Base-by-base conservation (phyloP, 192 early-diverging fungal species). In the Coemansia guatemalensis region DNA sequence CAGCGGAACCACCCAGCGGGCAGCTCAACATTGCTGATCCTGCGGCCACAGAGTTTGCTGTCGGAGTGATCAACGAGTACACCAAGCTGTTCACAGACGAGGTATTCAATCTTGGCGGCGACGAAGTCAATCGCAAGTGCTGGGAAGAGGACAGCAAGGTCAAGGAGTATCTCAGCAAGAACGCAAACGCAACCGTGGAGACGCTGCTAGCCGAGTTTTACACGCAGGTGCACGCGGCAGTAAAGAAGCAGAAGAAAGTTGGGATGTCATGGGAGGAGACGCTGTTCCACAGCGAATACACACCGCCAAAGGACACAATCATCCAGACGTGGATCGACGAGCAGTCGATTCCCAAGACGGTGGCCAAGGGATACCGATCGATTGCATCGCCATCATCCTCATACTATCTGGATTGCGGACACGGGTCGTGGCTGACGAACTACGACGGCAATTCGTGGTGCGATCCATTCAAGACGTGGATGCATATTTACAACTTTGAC, bases 241-340 rank as follows among this genome's bases (percentile, higher is more conserved):
- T 84, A 49, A 65, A 49, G 23, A 65, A 58, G 48, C 63, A 67
- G n/a, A 67, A 79, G 9, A 89, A 87, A 63, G 83, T 83, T 53
- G 75, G 82, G 21, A 87, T 94, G 78, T 82, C 88, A 26, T 95
- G 93, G 93, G 91, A 93, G 66, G 92, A 95, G 60, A 83, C 85
- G 50, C 62, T 92, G 25, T 79, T 83, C 41, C 73, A 85, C 33
- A 79, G 81, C 60, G 83, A 82, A 62, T 72, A 84, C 49, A 25
- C 65, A 23, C 73, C 88, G 48, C 73, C 78, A 57, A 88, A 92
- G 62, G 83, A 88, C 55, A 85, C 82, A 7, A 71, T 90, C 21
- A 74, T 89, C 27, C 88, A 93, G 73, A 80, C 89, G 49, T 91
- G 92, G 88, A 88, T 84, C 29, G 85, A 87, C 64, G 73, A 78